Base-by-base conservation (phyloP, 208 protist species). In the Acanthamoeba sp. region DNA sequence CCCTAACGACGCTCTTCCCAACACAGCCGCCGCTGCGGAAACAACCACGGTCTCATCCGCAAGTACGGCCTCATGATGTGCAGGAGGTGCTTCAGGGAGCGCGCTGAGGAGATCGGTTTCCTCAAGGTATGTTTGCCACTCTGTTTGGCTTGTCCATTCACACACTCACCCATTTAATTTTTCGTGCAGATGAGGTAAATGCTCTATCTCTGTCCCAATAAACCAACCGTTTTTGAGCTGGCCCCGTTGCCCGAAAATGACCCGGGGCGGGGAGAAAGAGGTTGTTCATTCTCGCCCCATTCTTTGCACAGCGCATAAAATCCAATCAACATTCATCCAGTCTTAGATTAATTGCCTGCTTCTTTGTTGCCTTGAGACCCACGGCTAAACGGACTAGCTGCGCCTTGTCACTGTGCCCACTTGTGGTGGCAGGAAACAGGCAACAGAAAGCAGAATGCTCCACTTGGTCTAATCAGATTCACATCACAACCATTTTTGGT, bases 31-130 rank as follows among this genome's bases (percentile, higher is more conserved):
- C 95, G 96, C 42, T 99, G 98, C 94, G 78, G 80, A 55, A 98
- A 97, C 89, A 94, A 95, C 38, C 96, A 98, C 91, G 98, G 98
- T 97, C 85, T 99, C 62, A 99, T 99, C 96, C 96, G 98, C 94
- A 99, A 98, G 96, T 99, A 99, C 85, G 96, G 95, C 92, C 95
- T 99, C 27, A 98, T 97, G 91, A 97, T 99, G 42, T 99, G 98
- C 97, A 97, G 98, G 95, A 96, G 98, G 94, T 99, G 98, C 96
- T 99, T 99, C 98, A 96, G 97, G 71, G 97, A 98, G 84, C 96
- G 97, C 89, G 95, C 98, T 73, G 96, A 96, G 32, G 95, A 97
- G 80, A 98, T 99, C 89, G 98, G 98, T 89, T 99, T 99, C 96
- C 71, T 95, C 90, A 99, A 99, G 97, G 97, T 98, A 94, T 27